A percentile compares a stretch with the other conserved stretches of the same genome.
These are phyloP conservation scores for Fusarium sp. DNA, from an alignment of 2,329 filamentous ascomycete species.

Conservation along the genomic window DNA sequence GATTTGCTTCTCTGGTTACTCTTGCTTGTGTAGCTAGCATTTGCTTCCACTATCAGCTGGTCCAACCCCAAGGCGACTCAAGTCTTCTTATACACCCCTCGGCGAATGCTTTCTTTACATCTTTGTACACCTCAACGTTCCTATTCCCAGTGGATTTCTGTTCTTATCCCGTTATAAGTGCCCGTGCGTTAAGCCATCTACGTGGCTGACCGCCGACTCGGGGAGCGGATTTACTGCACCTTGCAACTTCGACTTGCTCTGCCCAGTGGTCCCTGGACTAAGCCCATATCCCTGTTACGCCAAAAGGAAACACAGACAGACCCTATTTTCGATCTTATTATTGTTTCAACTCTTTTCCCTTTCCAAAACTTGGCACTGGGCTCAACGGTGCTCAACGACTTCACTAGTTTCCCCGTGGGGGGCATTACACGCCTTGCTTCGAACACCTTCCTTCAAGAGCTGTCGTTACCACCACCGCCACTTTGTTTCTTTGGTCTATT, in stretches of 20 bases:
- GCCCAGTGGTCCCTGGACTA: constrained; percentile 29
- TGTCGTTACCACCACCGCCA: constrained; percentile 29
- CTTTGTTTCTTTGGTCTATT: constrained; percentile 1
- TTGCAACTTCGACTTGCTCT: constrained; percentile 18
- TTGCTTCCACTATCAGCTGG: constrained; percentile 19
- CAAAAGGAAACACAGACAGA: constrained; percentile 37
- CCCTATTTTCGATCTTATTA: constrained; percentile 24
- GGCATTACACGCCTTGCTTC: constrained; percentile 19
- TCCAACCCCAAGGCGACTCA: constrained; percentile 1
- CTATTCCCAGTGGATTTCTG: constrained; percentile 5
- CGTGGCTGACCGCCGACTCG: constrained; percentile 34
- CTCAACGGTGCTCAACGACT: constrained; percentile 9
- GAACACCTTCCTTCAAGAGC: constrained; percentile 22
- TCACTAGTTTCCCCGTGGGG: constrained; percentile 20
- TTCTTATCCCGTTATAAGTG: constrained; percentile 12
- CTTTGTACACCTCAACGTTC: constrained; percentile 4
- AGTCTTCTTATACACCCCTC: constrained; percentile 6
- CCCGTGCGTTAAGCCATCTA: constrained; percentile 20
- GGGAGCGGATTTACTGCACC: constrained; percentile 24
- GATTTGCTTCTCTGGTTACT: constrained; percentile 28
- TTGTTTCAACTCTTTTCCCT: constrained; percentile 26
- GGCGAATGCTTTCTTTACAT: constrained; percentile 5
- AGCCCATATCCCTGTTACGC: constrained; percentile 43
- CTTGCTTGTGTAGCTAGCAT: constrained; percentile 31
- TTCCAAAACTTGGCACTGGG: constrained; percentile 19